Base-by-base conservation (phyloP, 192 early-diverging fungal genomes). In the Coemansia sp. region DNA sequence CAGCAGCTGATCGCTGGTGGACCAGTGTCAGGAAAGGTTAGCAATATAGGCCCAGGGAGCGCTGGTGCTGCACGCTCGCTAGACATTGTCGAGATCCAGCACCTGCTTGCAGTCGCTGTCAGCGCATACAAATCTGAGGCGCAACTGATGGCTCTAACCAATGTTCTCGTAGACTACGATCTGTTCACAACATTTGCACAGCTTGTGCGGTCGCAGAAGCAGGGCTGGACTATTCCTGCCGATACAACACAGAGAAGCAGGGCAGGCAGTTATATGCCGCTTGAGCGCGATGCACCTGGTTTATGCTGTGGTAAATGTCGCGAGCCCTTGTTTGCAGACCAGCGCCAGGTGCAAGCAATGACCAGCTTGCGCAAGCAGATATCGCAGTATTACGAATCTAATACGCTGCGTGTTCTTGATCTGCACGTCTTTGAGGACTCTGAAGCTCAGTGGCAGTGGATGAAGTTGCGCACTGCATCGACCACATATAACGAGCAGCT, bases 401-500 rank as follows among this genome's bases (percentile, higher is more conserved):
- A 64, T 51, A 22, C 73, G 12, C 38, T 75, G 63, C 72, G 67
- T 21, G 64, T 81, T 18, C 61, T 81, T 4, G 78, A 81, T 58
- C 57, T 81, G 23, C 78, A 76, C 27, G 73, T 81, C n/a, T 81
- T 81, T 56, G 78, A 81, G 63, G 78, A 81, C 52, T 63, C 62
- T 31, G 32, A 54, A 30, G 61, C 72, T 27, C 78, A 81, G 69
- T 71, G 68, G 73, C 73, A 74, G 54, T 81, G 78, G 78, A 75
- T 81, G 55, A 81, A 81, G 65, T 66, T 81, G 64, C 77, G 77
- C 58, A 62, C 56, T 16, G 71, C 71, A 4, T 54, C 71, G 5
- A 56, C 62, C 19, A 54, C 68, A 1, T 60, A 69, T 49, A 63
- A 72, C 50, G 62, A 58, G 30, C 60, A 65, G 19, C 58, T 61